A percentile compares a stretch with the other conserved stretches of the same genome.
Conservation (phyloP, 2,329 filamentous ascomycete genomes). For the Colletotrichum euphorbiae region DNA sequence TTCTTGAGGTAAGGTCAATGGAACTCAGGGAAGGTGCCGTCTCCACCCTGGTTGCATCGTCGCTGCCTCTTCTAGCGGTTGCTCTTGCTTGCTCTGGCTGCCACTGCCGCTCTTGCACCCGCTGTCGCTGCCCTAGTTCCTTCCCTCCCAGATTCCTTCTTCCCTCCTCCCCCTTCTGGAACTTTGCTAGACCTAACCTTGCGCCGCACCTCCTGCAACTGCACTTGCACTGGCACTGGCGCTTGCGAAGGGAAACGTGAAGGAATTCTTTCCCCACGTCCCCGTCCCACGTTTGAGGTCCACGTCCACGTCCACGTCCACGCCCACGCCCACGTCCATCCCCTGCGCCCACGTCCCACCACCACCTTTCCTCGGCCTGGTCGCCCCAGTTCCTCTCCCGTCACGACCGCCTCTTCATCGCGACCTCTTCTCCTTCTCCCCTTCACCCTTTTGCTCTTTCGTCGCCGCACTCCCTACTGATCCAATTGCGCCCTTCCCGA, state of each 20-base stretch:
- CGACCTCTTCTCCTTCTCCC: conserved; percentile 5
- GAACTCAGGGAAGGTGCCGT: neutral
- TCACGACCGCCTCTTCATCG: conserved; percentile 36
- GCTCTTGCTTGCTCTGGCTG: neutral
- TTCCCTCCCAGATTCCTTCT: neutral
- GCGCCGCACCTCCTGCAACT: conserved; percentile 10
- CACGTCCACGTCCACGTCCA: conserved; percentile 15
- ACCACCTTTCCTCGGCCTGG: conserved; percentile 24
- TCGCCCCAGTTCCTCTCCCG: conserved; percentile 18
- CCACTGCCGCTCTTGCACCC: neutral
- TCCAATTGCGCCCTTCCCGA: conserved; percentile 1
- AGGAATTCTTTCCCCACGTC: conserved; percentile 7
- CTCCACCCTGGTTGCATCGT: neutral
- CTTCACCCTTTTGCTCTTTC: neutral
- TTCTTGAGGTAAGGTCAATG: too few relatives aligned
- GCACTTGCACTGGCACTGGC: neutral
- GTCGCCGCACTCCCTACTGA: neutral
- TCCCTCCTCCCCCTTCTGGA: conserved; percentile 18
- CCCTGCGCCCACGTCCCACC: conserved; percentile 26
- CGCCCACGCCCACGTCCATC: conserved; percentile 12
- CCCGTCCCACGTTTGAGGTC: too few relatives aligned
- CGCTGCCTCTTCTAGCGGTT: conserved; percentile 2
- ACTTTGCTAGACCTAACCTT: conserved; percentile 10
- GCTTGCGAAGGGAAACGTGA: conserved; percentile 13
- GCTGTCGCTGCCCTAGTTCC: neutral